Conservation (phyloP, 345 rosid genomes). For the Aethionema arabicum region DNA sequence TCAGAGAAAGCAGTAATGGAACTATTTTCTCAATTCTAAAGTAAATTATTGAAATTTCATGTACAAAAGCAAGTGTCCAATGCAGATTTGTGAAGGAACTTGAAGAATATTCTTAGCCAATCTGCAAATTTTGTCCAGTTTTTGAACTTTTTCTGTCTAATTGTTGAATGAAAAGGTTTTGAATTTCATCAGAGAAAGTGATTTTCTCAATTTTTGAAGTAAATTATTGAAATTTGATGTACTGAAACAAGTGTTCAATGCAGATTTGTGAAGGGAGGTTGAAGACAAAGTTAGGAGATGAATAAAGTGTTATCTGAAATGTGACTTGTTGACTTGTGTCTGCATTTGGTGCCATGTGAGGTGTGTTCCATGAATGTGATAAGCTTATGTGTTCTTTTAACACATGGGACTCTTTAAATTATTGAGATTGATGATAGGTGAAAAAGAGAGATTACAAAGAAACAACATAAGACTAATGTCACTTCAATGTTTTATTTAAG, state of each 20-base stretch:
- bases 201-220: background rate
- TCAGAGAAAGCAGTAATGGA: slow-evolving; percentile 16
- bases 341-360: slow-evolving; percentile 25
- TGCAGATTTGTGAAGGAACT: no score
- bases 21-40: background rate
- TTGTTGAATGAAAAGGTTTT: background rate
- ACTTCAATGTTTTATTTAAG: slow-evolving; percentile 17
- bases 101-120: slow-evolving; percentile 8
- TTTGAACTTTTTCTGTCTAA: background rate
- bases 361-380: slow-evolving; percentile 21
- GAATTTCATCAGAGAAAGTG: slow-evolving; percentile 7
- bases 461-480: slow-evolving; percentile 16
- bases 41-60: no score
- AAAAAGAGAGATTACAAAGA: slow-evolving; percentile 15
- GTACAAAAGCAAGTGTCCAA: no score
- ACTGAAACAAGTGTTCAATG: no score
- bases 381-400: slow-evolving; percentile 30
- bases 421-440: background rate
- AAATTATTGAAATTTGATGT: no score
- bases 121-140: background rate
- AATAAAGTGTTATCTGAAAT: slow-evolving; percentile 18
- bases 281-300: no score
- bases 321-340: background rate
- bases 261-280: no score
- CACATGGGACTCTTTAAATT: slow-evolving; percentile 28